These are phyloP conservation scores for Gyromitra esculenta DNA, from an alignment of 2,329 filamentous ascomycete species.

Conservation along the genomic window DNA sequence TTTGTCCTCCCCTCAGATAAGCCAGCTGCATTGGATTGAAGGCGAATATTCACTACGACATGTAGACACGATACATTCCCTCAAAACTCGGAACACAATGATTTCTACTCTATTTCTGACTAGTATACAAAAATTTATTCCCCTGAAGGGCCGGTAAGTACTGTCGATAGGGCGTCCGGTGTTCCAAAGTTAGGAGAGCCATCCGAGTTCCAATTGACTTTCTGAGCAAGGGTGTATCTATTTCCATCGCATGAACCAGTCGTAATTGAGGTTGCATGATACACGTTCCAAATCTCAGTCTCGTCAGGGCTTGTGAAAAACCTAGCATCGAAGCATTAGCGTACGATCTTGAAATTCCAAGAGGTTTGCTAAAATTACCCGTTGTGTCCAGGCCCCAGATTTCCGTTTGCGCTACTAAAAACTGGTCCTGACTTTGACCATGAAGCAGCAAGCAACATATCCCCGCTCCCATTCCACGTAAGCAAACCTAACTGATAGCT, in stretches of 20 bases:
- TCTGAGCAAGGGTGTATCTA: constrained; percentile 67
- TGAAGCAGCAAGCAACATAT: constrained; percentile 62
- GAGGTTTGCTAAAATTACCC: constrained; percentile 57
- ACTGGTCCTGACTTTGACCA: constrained; percentile 68
- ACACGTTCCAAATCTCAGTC: constrained; percentile 67
- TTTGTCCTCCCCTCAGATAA: not conserved
- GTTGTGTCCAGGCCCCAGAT: constrained; percentile 69
- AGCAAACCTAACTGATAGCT: constrained; percentile 68
- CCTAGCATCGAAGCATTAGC: constrained; percentile 57
- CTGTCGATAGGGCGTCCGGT: constrained; percentile 58
- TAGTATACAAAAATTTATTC: constrained; percentile 53
- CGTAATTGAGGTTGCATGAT: constrained; percentile 66
- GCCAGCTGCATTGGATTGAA: not conserved
- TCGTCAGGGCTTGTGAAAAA: constrained; percentile 69
- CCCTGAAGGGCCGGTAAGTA: constrained; percentile 60
- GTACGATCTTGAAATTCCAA: not conserved
- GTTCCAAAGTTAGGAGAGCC: constrained; percentile 67
- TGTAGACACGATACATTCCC: not conserved
- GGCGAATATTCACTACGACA: not conserved
- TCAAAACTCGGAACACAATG: not conserved
- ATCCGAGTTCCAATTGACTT: constrained; percentile 65
- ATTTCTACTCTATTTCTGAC: not conserved
- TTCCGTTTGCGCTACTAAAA: constrained; percentile 67
- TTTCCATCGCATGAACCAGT: constrained; percentile 66
- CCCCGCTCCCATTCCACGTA: constrained; percentile 65